These are phyloP conservation scores for Boletus insuetus DNA, from an alignment of 768 basidiomycete genomes.

Conservation along the genomic window DNA sequence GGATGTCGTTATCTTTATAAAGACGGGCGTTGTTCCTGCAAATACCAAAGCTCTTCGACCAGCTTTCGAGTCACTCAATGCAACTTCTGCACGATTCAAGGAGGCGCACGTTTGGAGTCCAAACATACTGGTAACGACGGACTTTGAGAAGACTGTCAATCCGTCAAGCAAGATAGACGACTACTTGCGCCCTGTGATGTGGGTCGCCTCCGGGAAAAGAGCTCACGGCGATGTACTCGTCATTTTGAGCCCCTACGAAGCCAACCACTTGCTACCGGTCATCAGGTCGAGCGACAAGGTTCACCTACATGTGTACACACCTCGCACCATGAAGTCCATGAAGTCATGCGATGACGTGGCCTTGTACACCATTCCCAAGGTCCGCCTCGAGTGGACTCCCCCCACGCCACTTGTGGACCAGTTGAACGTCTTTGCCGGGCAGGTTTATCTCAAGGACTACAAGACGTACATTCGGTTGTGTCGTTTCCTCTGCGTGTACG, in stretches of 20 bases:
- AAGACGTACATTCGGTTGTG: constrained; percentile 1
- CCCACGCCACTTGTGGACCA: constrained; percentile 9
- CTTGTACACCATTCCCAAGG: constrained; percentile 10
- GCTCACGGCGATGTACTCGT: constrained; percentile 25
- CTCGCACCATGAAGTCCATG: constrained; percentile 35
- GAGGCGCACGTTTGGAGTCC: constrained; percentile 23
- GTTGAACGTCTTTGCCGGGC: not conserved
- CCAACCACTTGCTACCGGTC: constrained; percentile 34
- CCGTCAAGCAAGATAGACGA: constrained; percentile 5
- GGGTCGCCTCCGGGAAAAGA: not conserved
- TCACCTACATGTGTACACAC: constrained; percentile 41
- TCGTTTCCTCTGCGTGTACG: constrained; percentile 1
- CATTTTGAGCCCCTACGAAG: constrained; percentile 23
- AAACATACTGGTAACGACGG: constrained; percentile 9
- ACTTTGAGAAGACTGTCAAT: constrained; percentile 14
- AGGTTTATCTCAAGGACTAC: constrained; percentile 2
- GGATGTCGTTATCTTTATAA: constrained; percentile 26
- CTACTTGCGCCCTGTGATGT: constrained; percentile 5
- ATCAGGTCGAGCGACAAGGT: constrained; percentile 29
- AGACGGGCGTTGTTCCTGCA: constrained; percentile 25
- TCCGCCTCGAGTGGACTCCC: not conserved
- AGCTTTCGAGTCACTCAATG: constrained; percentile 11
- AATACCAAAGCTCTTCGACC: constrained; percentile 21
- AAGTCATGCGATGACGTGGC: constrained; percentile 36
- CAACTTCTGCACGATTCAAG: constrained; percentile 1